A percentile compares a stretch with the other conserved stretches of the same genome.
These are phyloP conservation scores for Coemansia sp. DNA, from an alignment of 192 early-diverging fungal species.

Conservation along the genomic window DNA sequence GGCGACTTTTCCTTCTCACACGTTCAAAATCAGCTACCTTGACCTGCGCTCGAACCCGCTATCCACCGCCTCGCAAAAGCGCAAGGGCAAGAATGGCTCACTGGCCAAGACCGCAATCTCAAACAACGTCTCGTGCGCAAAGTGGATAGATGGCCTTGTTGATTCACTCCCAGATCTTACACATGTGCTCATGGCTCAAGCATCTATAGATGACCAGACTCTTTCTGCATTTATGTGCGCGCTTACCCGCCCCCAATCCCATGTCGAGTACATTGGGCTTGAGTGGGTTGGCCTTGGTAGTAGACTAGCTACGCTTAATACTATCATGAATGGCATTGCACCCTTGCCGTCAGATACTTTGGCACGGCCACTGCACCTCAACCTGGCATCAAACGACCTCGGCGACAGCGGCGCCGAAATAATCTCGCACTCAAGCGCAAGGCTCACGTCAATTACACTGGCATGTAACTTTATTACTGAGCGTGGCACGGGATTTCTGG, in stretches of 20 bases:
- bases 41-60: slow-evolving; percentile 54
- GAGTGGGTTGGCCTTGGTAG: slow-evolving; percentile 48
- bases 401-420: slow-evolving; percentile 41
- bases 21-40: slow-evolving; percentile 15
- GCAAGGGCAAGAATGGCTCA: slow-evolving; percentile 6
- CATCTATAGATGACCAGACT: slow-evolving; percentile 21
- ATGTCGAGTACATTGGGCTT: slow-evolving; percentile 46
- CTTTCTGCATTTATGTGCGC: slow-evolving; percentile 26
- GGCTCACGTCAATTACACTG: slow-evolving; percentile 37
- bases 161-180: slow-evolving; percentile 33
- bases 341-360: neutral
- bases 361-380: slow-evolving; percentile 27
- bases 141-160: slow-evolving; percentile 25
- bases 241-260: slow-evolving; percentile 13
- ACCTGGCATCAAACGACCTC: slow-evolving; percentile 45
- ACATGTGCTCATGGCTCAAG: slow-evolving; percentile 40
- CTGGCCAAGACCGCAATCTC: neutral
- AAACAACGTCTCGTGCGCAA: neutral
- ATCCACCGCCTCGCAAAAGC: slow-evolving; percentile 1
- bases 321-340: slow-evolving; percentile 23
- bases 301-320: slow-evolving; percentile 31
- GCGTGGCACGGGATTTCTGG: slow-evolving; percentile 33
- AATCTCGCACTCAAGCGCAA: slow-evolving; percentile 25
- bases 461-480: slow-evolving; percentile 54
- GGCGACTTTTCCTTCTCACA: neutral